Conservation (phyloP, 176 grass and related monocot species). For the Carex scoparia region DNA sequence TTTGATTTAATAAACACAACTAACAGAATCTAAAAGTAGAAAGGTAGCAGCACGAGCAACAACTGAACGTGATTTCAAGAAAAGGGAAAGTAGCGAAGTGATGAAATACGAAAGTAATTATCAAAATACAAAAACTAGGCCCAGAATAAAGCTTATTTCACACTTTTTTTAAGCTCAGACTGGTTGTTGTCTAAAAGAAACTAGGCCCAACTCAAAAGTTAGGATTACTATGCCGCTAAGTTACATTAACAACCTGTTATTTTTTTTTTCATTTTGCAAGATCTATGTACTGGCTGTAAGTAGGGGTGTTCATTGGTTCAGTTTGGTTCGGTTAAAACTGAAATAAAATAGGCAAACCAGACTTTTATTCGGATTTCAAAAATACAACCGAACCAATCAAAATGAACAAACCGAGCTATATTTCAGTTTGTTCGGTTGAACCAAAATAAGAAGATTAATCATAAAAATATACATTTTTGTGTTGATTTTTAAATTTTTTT, state of each 20-base stretch:
- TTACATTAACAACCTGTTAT: background rate
- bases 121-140: background rate
- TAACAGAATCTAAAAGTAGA: background rate
- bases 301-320: too few species aligned
- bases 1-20: background rate
- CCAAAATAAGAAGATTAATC: too few species aligned
- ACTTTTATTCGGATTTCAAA: too few species aligned
- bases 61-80: background rate
- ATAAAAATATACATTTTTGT: too few species aligned
- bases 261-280: background rate
- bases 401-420: too few species aligned
- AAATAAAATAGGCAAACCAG: too few species aligned
- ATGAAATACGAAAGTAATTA: background rate
- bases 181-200: conserved; percentile 2
- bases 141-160: background rate
- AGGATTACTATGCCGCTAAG: background rate
- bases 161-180: background rate
- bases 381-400: too few species aligned
- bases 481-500: too few species aligned
- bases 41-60: background rate
- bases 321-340: too few species aligned
- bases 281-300: background rate
- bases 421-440: too few species aligned
- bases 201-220: background rate
- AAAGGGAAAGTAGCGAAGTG: background rate